Conservation (phyloP, 805 yeast genomes). For the Barnettozyma wickerhamii region DNA sequence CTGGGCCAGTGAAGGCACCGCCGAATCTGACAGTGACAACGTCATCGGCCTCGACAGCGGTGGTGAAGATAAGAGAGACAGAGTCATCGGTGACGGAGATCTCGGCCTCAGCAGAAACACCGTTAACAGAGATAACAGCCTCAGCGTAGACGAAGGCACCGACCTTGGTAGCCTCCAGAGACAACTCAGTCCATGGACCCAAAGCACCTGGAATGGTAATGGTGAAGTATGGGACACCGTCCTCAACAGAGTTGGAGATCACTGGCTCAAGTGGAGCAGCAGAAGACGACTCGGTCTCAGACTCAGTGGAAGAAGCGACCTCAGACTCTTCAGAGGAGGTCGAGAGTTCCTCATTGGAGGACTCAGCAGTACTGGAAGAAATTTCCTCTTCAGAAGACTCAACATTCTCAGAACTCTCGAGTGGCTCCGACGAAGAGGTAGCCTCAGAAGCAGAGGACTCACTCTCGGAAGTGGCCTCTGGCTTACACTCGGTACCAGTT, state of each 20-base stretch:
- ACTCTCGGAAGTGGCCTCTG: background rate
- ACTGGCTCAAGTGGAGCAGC: background rate
- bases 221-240: conserved; percentile 14
- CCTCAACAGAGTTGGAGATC: conserved; percentile 7
- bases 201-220: conserved; percentile 16
- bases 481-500: conserved; percentile 23
- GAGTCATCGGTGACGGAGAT: conserved; percentile 4
- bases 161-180: conserved; percentile 4
- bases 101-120: conserved; percentile 2
- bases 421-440: background rate
- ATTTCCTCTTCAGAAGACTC: background rate
- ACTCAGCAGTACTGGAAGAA: background rate
- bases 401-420: background rate
- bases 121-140: conserved; percentile 11
- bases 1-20: conserved; percentile 5
- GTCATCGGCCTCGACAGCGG: background rate
- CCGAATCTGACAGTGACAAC: background rate
- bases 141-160: conserved; percentile 12
- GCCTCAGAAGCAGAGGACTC: background rate
- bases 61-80: conserved; percentile 2
- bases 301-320: background rate
- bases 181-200: conserved; percentile 18
- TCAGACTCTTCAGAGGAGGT: background rate
- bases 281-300: background rate
- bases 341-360: background rate